Evolutionary conservation across 352 stramenopile species (phyloP).

Genomic region (Plasmopara halstedii): DNA sequence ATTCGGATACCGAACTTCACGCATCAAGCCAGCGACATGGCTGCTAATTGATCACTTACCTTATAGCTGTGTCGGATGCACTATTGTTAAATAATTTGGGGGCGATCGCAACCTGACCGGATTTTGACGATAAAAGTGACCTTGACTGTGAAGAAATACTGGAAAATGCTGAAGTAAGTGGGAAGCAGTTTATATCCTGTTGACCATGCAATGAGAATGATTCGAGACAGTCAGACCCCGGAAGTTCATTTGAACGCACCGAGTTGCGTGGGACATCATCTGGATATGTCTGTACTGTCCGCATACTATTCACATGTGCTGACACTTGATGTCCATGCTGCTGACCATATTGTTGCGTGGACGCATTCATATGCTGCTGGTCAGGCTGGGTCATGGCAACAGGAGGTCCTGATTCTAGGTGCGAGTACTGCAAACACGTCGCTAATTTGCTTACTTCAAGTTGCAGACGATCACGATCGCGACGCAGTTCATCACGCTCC

Average conservation of each 20-base stretch:
- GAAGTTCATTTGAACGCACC: conserved; percentile 13
- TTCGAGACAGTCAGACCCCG: conserved; percentile 2
- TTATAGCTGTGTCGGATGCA: conserved; percentile 20
- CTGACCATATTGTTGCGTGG: conserved; percentile 7
- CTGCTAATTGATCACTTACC: conserved; percentile 17
- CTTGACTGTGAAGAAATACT: conserved; percentile 21
- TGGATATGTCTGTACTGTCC: conserved; percentile 27
- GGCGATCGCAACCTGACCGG: conserved; percentile 26
- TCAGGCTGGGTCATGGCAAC: conserved; percentile 30
- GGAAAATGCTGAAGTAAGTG: conserved; percentile 34
- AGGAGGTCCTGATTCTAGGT: conserved; percentile 42
- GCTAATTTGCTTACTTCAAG: conserved; percentile 63
- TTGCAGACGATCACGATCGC: conserved; percentile 51
- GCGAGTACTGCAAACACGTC: conserved; percentile 56
- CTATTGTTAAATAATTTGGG: conserved; percentile 23
- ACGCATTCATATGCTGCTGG: conserved; percentile 25
- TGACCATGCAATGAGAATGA: conserved; percentile 5
- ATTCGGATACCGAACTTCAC: too few species aligned
- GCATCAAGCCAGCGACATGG: too few species aligned
- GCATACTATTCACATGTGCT: conserved; percentile 17
- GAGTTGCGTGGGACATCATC: conserved; percentile 27
- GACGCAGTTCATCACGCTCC: conserved; percentile 52
- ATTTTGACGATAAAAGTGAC: conserved; percentile 12
- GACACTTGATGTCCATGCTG: conserved; percentile 12
- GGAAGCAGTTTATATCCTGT: conserved; percentile 36